Evolutionary conservation across 164 flowering plant genomes (phyloP), one percentile per base, ranked within the genome.

Genomic region (Litsea cubeba): DNA sequence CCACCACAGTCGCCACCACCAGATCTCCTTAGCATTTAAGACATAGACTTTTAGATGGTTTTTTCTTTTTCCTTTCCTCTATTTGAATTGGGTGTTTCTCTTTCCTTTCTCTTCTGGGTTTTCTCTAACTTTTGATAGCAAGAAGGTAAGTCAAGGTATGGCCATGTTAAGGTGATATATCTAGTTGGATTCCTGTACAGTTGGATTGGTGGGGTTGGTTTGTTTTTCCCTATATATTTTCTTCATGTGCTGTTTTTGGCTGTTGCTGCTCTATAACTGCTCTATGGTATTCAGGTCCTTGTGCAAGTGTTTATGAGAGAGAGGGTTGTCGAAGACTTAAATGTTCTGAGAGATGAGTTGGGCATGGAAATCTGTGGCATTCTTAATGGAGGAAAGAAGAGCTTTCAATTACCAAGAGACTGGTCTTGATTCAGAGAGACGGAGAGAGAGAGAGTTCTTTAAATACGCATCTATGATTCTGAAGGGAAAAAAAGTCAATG

Each of bases 11-110:
- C 91, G 15, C 87, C 92, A 6, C 90, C 97, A 18, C 85, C 91
- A 0, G 97, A 94, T 86, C 97, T 94, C 40, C 98, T 94, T 57
- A 91, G 97, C 90, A 92, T 92, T 35, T 91, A 82, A 87, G 63
- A 58, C 11, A 20, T 7, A 15, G 25, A 20, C 74, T 72, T 26
- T 30, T 30, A 54, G 60, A 54, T 50, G 49, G 46, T 40, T 40
- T 40, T 40, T 8, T 8, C 10, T 8, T 69, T 46, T 1, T 54
- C 12, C 54, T 28, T n/a, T 69, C 58, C 28, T 66, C 74, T 78
- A 68, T 68, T 69, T 65, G 82, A 67, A 76, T 80, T 81, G 79
- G 81, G 54, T 69, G 72, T 24, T 68, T 75, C 25, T 65, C 71
- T 65, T 68, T 75, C 6, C 35, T 40, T 73, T 73, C 67, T 75